A percentile compares a stretch with the other conserved stretches of the same genome.
These are phyloP conservation scores for Lepidium aucheri DNA, from an alignment of 345 rosid species.

Conservation along the genomic window DNA sequence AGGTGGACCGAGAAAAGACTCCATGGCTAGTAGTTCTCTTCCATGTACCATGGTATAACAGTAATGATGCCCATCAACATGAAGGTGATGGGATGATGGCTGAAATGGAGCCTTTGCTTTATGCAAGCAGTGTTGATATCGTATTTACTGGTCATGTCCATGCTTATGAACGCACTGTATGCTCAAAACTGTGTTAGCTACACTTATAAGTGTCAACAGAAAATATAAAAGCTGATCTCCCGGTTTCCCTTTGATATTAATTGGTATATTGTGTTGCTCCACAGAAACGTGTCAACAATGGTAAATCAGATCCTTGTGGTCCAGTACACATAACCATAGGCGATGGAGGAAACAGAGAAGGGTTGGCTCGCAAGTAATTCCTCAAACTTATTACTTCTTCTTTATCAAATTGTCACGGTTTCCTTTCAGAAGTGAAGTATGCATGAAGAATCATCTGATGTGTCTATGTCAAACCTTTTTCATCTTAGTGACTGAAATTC, in stretches of 20 bases:
- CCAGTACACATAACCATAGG: slow-evolving; percentile 81
- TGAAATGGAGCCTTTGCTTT: slow-evolving; percentile 77
- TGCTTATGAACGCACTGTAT: slow-evolving; percentile 92
- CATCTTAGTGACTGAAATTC: not conserved
- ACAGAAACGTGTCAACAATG: slow-evolving; percentile 66
- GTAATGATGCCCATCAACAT: slow-evolving; percentile 73
- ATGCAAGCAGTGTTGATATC: slow-evolving; percentile 70
- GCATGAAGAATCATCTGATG: not conserved
- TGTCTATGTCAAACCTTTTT: not conserved
- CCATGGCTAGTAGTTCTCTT: slow-evolving; percentile 83
- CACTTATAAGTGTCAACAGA: not conserved
- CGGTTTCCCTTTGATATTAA: slow-evolving; percentile 5
- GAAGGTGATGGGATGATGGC: slow-evolving; percentile 83
- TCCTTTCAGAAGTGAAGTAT: not conserved
- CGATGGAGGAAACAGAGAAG: slow-evolving; percentile 95
- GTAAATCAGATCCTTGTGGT: slow-evolving; percentile 67
- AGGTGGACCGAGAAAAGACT: slow-evolving; percentile 71
- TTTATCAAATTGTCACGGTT: not conserved
- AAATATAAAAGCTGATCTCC: not conserved
- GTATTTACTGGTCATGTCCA: slow-evolving; percentile 87
- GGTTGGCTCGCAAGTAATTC: slow-evolving; percentile 64
- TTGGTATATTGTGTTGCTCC: not conserved
- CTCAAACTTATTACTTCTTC: not conserved
- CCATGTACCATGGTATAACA: slow-evolving; percentile 97
- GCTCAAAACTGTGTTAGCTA: not conserved